A percentile compares a stretch with the other conserved stretches of the same genome.
These are phyloP conservation scores for Fusarium graminum DNA, from an alignment of 2,329 filamentous ascomycete species.

Conservation along the genomic window DNA sequence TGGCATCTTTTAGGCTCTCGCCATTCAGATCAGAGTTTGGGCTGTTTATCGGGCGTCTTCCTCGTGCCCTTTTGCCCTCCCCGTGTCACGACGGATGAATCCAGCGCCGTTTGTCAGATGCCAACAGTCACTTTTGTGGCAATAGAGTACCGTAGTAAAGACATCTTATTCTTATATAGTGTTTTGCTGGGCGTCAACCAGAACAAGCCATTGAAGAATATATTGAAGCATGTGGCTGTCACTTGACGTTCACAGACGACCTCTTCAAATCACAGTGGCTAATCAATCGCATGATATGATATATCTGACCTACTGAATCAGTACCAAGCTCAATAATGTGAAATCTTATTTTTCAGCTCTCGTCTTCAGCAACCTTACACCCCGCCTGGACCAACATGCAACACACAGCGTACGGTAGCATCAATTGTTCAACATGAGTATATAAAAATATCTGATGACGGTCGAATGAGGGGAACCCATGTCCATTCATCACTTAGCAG, in stretches of 20 bases:
- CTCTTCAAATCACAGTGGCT: neutral
- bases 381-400: slow-evolving; percentile 13
- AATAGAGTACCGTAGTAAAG: slow-evolving; percentile 1
- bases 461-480: slow-evolving; percentile 33
- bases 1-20: slow-evolving; percentile 22
- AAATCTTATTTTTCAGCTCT: slow-evolving; percentile 10
- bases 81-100: slow-evolving; percentile 17
- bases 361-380: slow-evolving; percentile 4
- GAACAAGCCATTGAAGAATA: slow-evolving; percentile 1
- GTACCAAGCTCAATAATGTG: neutral
- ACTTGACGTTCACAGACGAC: slow-evolving; percentile 17
- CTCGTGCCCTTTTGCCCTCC: slow-evolving; percentile 15
- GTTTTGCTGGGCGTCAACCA: neutral
- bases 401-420: neutral
- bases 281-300: slow-evolving; percentile 7
- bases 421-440: slow-evolving; percentile 1
- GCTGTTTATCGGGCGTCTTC: slow-evolving; percentile 16
- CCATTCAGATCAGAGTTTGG: slow-evolving; percentile 33
- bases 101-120: slow-evolving; percentile 7
- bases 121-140: slow-evolving; percentile 5
- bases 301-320: neutral
- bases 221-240: slow-evolving; percentile 10
- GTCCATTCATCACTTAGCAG: slow-evolving; percentile 8
- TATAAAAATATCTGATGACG: slow-evolving; percentile 16
- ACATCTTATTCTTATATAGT: neutral